These are phyloP conservation scores for Capsicum rhomboideum DNA, from an alignment of 257 asterid species.

Conservation along the genomic window DNA sequence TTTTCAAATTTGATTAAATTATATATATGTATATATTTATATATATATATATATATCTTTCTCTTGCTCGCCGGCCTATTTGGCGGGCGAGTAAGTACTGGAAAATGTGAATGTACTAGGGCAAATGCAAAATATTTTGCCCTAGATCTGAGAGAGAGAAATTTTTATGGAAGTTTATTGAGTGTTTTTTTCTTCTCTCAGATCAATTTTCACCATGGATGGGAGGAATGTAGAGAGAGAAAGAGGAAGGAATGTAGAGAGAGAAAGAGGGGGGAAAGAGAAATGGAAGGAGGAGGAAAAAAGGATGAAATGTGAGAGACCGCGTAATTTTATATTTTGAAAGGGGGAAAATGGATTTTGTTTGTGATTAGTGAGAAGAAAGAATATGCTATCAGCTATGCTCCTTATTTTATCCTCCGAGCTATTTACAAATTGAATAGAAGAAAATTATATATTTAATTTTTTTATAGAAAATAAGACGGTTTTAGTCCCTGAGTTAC, in stretches of 20 bases:
- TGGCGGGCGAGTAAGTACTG: too few species aligned
- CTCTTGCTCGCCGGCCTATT: neutral
- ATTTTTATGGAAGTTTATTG: neutral
- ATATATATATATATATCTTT: neutral
- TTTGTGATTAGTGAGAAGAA: neutral
- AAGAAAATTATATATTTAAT: too few species aligned
- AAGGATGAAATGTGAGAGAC: constrained; percentile 17
- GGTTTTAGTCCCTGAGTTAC: too few species aligned
- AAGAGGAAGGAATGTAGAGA: neutral
- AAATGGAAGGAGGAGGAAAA: constrained; percentile 9
- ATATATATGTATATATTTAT: neutral
- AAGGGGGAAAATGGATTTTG: neutral
- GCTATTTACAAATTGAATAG: too few species aligned
- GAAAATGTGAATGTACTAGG: constrained; percentile 10
- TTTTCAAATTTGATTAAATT: neutral
- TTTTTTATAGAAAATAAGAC: too few species aligned
- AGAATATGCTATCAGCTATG: neutral
- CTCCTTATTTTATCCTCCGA: too few species aligned
- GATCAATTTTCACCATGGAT: constrained; percentile 29
- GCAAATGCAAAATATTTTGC: constrained; percentile 28
- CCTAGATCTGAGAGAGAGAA: constrained; percentile 15
- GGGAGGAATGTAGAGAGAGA: neutral
- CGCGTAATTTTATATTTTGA: constrained; percentile 40
- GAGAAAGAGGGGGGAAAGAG: constrained; percentile 3
- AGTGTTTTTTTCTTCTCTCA: constrained; percentile 11